phyloP scores from a whole-genome alignment of 352 stramenopile genomes.

The Phytophthora nicotianae region DNA sequence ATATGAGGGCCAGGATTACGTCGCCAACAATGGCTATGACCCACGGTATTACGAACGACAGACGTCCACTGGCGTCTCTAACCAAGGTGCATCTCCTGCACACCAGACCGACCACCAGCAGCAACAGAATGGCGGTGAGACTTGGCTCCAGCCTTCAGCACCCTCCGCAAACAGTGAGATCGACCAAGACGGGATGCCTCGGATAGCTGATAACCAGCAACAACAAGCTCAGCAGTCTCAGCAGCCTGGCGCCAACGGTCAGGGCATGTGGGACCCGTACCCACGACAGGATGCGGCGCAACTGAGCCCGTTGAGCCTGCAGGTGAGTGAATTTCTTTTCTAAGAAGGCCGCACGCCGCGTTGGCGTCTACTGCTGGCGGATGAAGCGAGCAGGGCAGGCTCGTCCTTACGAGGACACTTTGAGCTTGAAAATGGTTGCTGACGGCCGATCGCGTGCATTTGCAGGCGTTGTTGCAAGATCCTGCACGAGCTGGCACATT shows the following conservation, averaged over 20 bases:
- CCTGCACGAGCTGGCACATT: conserved; percentile 25
- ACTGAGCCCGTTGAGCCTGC: conserved; percentile 50
- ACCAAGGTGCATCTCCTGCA: conserved; percentile 34
- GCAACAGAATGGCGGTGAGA: conserved; percentile 31
- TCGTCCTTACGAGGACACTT: conserved; percentile 12
- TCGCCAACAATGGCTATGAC: conserved; percentile 37
- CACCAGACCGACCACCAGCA: conserved; percentile 39
- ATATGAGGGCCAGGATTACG: conserved; percentile 43
- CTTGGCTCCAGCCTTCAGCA: conserved; percentile 28
- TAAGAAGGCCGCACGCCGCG: conserved; percentile 24
- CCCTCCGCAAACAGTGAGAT: conserved; percentile 25
- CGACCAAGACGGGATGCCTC: conserved; percentile 31
- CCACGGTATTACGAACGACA: conserved; percentile 46
- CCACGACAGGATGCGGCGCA: conserved; percentile 44
- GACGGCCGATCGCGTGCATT: conserved; percentile 29
- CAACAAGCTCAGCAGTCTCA: conserved; percentile 33
- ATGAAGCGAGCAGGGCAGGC: conserved; percentile 15
- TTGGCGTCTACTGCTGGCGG: conserved; percentile 16
- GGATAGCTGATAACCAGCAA: conserved; percentile 41
- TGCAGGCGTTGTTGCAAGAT: conserved; percentile 49
- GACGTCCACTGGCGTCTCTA: conserved; percentile 23
- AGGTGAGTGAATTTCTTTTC: conserved; percentile 62
- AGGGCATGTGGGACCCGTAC: conserved; percentile 47
- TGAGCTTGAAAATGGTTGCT: conserved; percentile 40
- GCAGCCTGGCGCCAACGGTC: conserved; percentile 28